A percentile compares a stretch with the other conserved stretches of the same genome.
These are phyloP conservation scores for Aspergillus tamarii DNA, from an alignment of 2,329 filamentous ascomycete species.

Conservation along the genomic window DNA sequence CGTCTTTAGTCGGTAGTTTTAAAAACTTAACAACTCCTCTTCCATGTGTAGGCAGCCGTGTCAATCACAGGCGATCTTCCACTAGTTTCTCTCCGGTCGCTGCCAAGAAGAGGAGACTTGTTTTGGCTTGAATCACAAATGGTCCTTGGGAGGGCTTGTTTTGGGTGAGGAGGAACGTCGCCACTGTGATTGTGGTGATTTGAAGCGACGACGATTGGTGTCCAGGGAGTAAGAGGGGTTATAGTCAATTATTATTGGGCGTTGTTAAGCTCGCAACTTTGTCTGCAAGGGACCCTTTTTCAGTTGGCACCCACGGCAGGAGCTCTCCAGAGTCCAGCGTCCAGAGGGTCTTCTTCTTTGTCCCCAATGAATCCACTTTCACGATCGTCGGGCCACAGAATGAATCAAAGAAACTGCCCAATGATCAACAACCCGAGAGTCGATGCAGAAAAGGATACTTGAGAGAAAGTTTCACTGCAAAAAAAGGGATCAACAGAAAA, in stretches of 20 bases:
- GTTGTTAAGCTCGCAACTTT: neutral
- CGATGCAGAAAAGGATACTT: neutral
- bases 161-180: neutral
- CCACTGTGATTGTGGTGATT: neutral
- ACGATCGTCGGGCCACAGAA: neutral
- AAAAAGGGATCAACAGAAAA: neutral
- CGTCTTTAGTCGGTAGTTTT: constrained; percentile 1
- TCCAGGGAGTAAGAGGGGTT: neutral
- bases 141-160: neutral
- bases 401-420: neutral
- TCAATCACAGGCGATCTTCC: constrained; percentile 6
- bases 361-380: neutral
- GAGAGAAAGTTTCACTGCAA: neutral
- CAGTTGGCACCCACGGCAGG: neutral
- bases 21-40: neutral
- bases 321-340: neutral
- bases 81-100: constrained; percentile 4
- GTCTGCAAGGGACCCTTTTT: constrained; percentile 1
- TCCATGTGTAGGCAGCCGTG: constrained; percentile 8
- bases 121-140: neutral
- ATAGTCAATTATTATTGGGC: neutral
- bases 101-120: constrained; percentile 6
- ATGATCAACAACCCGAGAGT: neutral
- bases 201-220: neutral
- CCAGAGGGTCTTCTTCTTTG: neutral